Evolutionary conservation across 2,329 filamentous ascomycete species (phyloP).

Genomic region (Aurifilum marmelostoma): DNA sequence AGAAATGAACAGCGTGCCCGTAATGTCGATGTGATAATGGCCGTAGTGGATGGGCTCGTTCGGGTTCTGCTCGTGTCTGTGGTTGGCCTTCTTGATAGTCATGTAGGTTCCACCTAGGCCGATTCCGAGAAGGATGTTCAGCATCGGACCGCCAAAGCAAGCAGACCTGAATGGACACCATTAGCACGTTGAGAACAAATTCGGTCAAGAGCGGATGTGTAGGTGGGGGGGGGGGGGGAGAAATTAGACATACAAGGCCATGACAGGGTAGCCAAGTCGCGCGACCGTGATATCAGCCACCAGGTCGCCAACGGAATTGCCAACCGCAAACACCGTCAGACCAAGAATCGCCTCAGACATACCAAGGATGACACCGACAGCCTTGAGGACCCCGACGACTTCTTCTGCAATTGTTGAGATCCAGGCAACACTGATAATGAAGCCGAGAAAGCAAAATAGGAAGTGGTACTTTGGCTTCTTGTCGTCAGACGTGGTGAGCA

Average conservation of each 20-base stretch:
- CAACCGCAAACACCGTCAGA: slow-evolving; percentile 93
- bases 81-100: slow-evolving; percentile 71
- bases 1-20: slow-evolving; percentile 81
- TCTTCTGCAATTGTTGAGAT: slow-evolving; percentile 95
- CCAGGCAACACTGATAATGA: slow-evolving; percentile 91
- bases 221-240: background rate
- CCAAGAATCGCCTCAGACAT: slow-evolving; percentile 96
- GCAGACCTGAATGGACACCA: slow-evolving; percentile 60
- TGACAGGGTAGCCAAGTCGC: slow-evolving; percentile 90
- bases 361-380: slow-evolving; percentile 85
- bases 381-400: slow-evolving; percentile 92
- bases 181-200: background rate
- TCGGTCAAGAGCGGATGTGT: no score
- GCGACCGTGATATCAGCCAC: slow-evolving; percentile 95
- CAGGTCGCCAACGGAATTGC: slow-evolving; percentile 91
- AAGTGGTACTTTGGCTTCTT: slow-evolving; percentile 74
- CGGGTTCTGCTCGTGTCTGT: slow-evolving; percentile 69
- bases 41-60: slow-evolving; percentile 66
- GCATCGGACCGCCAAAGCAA: slow-evolving; percentile 97
- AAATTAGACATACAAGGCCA: slow-evolving; percentile 68
- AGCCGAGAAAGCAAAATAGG: slow-evolving; percentile 84
- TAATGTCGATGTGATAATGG: slow-evolving; percentile 82
- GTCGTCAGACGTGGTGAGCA: slow-evolving; percentile 69
- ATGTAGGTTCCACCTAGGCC: slow-evolving; percentile 91
- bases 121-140: slow-evolving; percentile 94